Evolutionary conservation across 768 basidiomycete genomes (phyloP), one percentile per base, ranked within the genome.

Genomic region (Boletus reticuloceps): DNA sequence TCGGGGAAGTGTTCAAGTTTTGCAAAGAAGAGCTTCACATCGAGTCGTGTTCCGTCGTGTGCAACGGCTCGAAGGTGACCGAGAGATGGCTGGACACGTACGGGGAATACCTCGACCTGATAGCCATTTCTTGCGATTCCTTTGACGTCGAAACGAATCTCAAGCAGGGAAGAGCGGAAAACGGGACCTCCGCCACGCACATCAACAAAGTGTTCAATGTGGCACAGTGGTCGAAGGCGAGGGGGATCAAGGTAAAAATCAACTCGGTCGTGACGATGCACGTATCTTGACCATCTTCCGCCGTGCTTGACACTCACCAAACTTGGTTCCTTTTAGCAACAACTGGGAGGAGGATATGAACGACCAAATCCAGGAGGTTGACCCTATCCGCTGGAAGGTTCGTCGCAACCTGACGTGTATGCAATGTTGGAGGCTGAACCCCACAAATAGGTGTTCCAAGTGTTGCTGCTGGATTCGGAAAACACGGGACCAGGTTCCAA

Each of bases 121-220:
- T 77, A 65, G 75, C 75, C 0, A 73, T 77, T 3, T 76, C 75
- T 2, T 77, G 76, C 34, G 75, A 77, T 41, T 69, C 69, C 16
- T 77, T 77, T 38, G 71, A 73, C 43, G 13, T 42, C 0, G 74
- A 75, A 31, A 70, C 70, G 7, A 77, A 76, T 47, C 20, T 70
- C 37, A 67, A 56, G 19, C 64, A 73, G 42, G 70, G 75, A 48
- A 45, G 71, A 13, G 57, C 69, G 8, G 75, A 75, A 46, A 63
- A 75, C 19, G 69, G 65, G 11, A 66, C 60, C 0, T 27, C 66
- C 3, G 61, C 62, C 13, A 64, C 67, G 4, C 76, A 76, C 38
- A 65, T 76, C 8, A 32, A 27, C 25, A 66, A 61, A 0, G 75
- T 76, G 1, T 69, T 73, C 56, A 64, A 70, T 29, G 72, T 75